Evolutionary conservation across 768 basidiomycete species (phyloP).

Genomic region (Rickenella mellea): DNA sequence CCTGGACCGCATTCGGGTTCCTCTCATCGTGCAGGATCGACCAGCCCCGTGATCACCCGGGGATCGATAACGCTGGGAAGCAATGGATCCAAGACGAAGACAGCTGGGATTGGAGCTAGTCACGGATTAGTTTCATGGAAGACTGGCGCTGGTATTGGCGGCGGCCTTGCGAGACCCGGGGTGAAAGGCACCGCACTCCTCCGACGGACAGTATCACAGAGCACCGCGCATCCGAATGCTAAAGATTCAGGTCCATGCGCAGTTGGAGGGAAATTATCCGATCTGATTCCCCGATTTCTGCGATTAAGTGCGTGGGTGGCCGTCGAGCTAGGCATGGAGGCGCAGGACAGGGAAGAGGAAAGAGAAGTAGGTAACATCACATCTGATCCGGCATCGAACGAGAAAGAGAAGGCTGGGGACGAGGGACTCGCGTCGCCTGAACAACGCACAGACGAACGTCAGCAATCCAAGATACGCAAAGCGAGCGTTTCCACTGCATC

Average conservation of each 20-base stretch:
- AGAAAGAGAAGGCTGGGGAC: conserved; percentile 2
- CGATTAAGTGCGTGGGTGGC: conserved; percentile 72
- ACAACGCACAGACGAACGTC: not conserved
- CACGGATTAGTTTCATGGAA: conserved; percentile 47
- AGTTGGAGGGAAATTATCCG: conserved; percentile 55
- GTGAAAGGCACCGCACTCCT: conserved; percentile 49
- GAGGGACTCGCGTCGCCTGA: conserved; percentile 1
- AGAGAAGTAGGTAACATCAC: conserved; percentile 19
- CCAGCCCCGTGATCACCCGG: not conserved
- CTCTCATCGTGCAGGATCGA: too few species aligned
- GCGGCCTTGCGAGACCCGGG: conserved; percentile 52
- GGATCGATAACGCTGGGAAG: not conserved
- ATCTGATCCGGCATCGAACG: too few species aligned
- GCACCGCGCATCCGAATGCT: conserved; percentile 5
- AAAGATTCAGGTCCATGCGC: conserved; percentile 27
- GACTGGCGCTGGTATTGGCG: conserved; percentile 66
- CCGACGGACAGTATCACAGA: conserved; percentile 28
- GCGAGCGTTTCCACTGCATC: not conserved
- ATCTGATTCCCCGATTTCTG: conserved; percentile 63
- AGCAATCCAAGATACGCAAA: not conserved
- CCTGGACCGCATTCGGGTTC: too few species aligned
- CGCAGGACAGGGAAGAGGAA: conserved; percentile 42
- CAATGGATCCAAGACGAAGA: not conserved
- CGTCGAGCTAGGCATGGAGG: conserved; percentile 66
- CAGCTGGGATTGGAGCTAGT: conserved; percentile 15